Evolutionary conservation across 2,329 filamentous ascomycete species (phyloP).

Genomic region (Aspergillus fumigatus): DNA sequence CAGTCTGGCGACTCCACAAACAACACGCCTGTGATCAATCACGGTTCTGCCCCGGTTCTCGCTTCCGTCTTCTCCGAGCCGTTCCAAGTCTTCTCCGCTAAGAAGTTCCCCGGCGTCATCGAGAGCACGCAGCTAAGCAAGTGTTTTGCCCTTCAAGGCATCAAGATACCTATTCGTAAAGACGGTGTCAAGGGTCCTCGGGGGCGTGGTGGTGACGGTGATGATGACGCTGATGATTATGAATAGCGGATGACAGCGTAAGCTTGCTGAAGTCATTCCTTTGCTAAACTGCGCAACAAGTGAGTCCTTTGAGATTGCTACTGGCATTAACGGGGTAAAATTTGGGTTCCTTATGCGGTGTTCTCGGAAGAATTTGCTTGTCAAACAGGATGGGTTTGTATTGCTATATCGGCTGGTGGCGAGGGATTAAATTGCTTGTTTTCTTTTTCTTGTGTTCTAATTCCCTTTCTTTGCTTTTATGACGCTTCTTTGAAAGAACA

Average conservation of each 20-base stretch:
- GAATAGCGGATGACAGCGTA: slow-evolving; percentile 16
- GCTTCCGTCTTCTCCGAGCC: slow-evolving; percentile 80
- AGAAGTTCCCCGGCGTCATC: slow-evolving; percentile 97
- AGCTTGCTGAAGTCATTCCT: slow-evolving; percentile 2
- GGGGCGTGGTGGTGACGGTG: slow-evolving; percentile 30
- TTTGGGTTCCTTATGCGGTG: slow-evolving; percentile 21
- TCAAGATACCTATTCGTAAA: slow-evolving; percentile 94
- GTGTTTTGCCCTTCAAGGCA: slow-evolving; percentile 86
- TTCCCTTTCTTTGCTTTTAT: slow-evolving; percentile 10
- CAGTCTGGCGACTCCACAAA: slow-evolving; percentile 34
- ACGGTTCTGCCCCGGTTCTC: slow-evolving; percentile 72
- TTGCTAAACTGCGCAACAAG: neutral
- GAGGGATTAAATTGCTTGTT: slow-evolving; percentile 11
- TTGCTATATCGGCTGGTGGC: slow-evolving; percentile 28
- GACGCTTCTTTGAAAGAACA: slow-evolving; percentile 32
- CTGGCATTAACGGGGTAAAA: slow-evolving; percentile 18
- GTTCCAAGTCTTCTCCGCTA: slow-evolving; percentile 93
- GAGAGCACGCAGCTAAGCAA: slow-evolving; percentile 90
- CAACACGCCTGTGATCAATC: slow-evolving; percentile 57
- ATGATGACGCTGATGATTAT: slow-evolving; percentile 30
- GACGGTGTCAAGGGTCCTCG: slow-evolving; percentile 57
- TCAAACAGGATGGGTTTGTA: slow-evolving; percentile 17
- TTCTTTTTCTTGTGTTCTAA: slow-evolving; percentile 9
- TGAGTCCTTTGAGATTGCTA: slow-evolving; percentile 11
- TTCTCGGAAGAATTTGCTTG: slow-evolving; percentile 18